Percentiles rank a stretch among this genome's conserved stretches.
Evolutionary conservation across 352 stramenopile species (phyloP).

Genomic region (Blastocystis sp.): DNA sequence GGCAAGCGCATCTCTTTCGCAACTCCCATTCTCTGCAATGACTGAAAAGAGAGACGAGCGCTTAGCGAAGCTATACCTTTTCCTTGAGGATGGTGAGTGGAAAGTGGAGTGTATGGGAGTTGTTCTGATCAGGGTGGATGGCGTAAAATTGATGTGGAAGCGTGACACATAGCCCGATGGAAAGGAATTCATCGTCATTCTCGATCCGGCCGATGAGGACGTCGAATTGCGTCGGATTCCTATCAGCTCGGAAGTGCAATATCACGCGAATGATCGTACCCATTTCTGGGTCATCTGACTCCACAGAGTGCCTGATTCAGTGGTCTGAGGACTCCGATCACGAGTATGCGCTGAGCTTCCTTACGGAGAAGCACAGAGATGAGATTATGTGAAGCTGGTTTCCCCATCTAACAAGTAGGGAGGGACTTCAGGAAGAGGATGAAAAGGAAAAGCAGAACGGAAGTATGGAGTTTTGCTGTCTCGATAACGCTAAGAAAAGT

Average conservation of each 20-base stretch:
- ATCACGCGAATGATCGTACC: slow-evolving; percentile 56
- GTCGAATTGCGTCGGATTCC: slow-evolving; percentile 13
- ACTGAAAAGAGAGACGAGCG: slow-evolving; percentile 49
- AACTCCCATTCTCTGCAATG: slow-evolving; percentile 5
- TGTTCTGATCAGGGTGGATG: slow-evolving; percentile 9
- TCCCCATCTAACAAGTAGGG: neutral
- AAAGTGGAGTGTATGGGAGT: slow-evolving; percentile 52
- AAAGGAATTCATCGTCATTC: slow-evolving; percentile 24
- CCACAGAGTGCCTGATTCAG: slow-evolving; percentile 58
- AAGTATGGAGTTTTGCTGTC: neutral
- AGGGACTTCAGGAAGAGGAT: neutral
- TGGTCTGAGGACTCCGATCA: slow-evolving; percentile 54
- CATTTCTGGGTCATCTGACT: neutral
- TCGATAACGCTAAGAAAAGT: neutral
- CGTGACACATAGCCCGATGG: neutral
- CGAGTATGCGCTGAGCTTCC: slow-evolving; percentile 58
- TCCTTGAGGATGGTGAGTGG: slow-evolving; percentile 59
- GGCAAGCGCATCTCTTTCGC: neutral
- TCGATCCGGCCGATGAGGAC: neutral
- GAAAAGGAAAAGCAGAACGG: neutral
- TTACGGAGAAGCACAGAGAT: slow-evolving; percentile 36
- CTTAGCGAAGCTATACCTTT: slow-evolving; percentile 47
- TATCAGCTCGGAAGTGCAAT: slow-evolving; percentile 15
- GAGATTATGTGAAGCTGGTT: neutral
- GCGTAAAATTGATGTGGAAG: neutral